phyloP scores from a whole-genome alignment of 2,329 filamentous ascomycete genomes.

The Fusarium vanettenii region DNA sequence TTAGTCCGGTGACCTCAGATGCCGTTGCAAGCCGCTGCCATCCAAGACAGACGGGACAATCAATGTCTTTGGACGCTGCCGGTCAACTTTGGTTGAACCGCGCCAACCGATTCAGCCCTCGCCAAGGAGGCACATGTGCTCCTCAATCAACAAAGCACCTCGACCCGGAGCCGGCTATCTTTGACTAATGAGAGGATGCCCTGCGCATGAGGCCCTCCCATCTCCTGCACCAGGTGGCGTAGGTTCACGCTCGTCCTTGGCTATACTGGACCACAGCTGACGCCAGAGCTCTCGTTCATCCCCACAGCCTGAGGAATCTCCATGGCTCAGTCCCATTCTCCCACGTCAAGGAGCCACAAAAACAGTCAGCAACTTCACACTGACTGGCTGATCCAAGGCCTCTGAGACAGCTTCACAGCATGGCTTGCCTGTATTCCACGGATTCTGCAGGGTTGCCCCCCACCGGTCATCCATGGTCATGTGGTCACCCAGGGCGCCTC shows the following conservation, averaged over 20 bases:
- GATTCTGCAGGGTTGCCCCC: constrained; percentile 26
- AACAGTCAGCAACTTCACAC: neutral
- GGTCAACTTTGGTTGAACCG: neutral
- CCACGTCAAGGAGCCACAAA: constrained; percentile 18
- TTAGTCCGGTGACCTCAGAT: constrained; percentile 1
- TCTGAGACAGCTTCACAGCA: constrained; percentile 18
- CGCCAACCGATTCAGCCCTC: neutral
- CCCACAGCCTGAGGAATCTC: constrained; percentile 16
- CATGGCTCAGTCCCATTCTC: neutral
- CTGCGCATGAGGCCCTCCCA: neutral
- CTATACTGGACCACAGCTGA: constrained; percentile 7
- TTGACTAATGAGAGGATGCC: constrained; percentile 1
- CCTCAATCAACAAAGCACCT: neutral
- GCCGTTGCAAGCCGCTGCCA: constrained; percentile 30
- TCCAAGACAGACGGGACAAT: constrained; percentile 10
- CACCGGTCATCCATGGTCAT: constrained; percentile 24
- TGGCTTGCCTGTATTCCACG: constrained; percentile 28
- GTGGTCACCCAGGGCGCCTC: constrained; percentile 19
- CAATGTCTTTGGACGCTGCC: neutral
- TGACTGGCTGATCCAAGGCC: constrained; percentile 23
- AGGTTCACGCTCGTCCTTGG: constrained; percentile 10
- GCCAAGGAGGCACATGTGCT: neutral
- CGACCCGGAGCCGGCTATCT: neutral
- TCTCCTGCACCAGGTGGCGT: constrained; percentile 15
- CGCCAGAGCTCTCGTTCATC: constrained; percentile 7